A percentile compares a stretch with the other conserved stretches of the same genome.
These are phyloP conservation scores for Myriangium duriaei DNA, from an alignment of 2,329 filamentous ascomycete genomes.

Conservation along the genomic window DNA sequence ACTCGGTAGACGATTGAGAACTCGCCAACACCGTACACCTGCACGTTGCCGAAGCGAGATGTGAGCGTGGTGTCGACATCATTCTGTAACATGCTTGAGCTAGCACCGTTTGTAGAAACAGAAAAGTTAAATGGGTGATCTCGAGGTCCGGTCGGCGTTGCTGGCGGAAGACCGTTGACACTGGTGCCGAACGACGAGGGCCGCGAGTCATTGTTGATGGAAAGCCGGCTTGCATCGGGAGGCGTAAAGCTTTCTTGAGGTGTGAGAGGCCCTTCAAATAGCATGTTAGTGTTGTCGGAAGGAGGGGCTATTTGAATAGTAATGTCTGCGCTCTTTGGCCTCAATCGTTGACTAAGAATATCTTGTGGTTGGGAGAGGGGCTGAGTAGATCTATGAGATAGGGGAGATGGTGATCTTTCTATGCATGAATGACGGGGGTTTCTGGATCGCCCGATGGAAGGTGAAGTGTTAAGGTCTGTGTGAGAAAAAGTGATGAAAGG, in stretches of 20 bases:
- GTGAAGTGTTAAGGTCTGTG: slow-evolving; percentile 22
- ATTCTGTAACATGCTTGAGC: slow-evolving; percentile 56
- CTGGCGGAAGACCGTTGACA: slow-evolving; percentile 49
- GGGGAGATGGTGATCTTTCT: slow-evolving; percentile 26
- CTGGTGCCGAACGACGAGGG: slow-evolving; percentile 25
- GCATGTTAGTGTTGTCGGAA: slow-evolving; percentile 37
- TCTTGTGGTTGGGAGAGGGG: slow-evolving; percentile 3
- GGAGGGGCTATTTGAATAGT: slow-evolving; percentile 11
- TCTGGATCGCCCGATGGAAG: slow-evolving; percentile 27
- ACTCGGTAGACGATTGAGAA: slow-evolving; percentile 90
- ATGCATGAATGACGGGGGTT: slow-evolving; percentile 26
- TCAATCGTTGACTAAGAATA: not conserved
- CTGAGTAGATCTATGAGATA: slow-evolving; percentile 24
- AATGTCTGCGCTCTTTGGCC: slow-evolving; percentile 16
- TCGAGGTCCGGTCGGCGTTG: slow-evolving; percentile 64
- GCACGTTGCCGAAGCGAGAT: slow-evolving; percentile 67
- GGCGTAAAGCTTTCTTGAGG: slow-evolving; percentile 63
- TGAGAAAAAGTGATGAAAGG: slow-evolving; percentile 24
- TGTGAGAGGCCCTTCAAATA: slow-evolving; percentile 51
- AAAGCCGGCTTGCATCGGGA: slow-evolving; percentile 69
- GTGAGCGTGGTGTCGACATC: slow-evolving; percentile 65
- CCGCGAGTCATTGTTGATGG: slow-evolving; percentile 55
- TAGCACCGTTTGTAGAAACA: slow-evolving; percentile 38
- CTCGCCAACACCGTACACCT: slow-evolving; percentile 72
- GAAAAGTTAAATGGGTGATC: slow-evolving; percentile 46